A percentile compares a stretch with the other conserved stretches of the same genome.
Evolutionary conservation across 345 rosid species (phyloP).

Genomic region (Abelmoschus esculentus): DNA sequence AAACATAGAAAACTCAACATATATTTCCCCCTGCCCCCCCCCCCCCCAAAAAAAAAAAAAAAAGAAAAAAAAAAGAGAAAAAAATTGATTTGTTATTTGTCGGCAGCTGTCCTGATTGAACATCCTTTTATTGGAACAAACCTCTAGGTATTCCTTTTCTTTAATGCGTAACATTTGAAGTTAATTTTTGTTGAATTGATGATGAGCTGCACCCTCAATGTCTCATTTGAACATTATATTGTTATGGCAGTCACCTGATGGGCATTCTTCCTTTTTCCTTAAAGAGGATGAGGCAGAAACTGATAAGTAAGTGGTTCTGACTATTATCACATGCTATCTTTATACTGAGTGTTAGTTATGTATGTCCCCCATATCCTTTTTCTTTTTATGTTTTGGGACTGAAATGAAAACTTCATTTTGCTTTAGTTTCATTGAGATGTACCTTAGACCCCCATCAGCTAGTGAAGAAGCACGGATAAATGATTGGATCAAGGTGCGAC

Average conservation of each 20-base stretch:
- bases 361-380: background rate
- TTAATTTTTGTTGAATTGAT: background rate
- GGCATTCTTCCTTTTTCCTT: slow-evolving; percentile 34
- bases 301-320: slow-evolving; percentile 50
- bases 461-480: slow-evolving; percentile 90
- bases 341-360: background rate
- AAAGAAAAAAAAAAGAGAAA: background rate
- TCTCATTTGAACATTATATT: slow-evolving; percentile 10
- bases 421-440: slow-evolving; percentile 98
- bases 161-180: background rate
- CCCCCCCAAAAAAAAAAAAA: too few species aligned
- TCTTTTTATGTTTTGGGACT: slow-evolving; percentile 6
- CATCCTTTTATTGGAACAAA: background rate
- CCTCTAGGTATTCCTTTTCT: background rate
- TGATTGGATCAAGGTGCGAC: slow-evolving; percentile 99
- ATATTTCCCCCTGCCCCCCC: background rate
- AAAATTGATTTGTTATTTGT: background rate
- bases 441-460: slow-evolving; percentile 96
- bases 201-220: background rate
- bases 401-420: slow-evolving; percentile 20
- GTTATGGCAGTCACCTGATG: slow-evolving; percentile 46
- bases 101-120: background rate
- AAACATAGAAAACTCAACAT: background rate
- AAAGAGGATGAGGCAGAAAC: slow-evolving; percentile 51
- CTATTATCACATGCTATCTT: background rate